Conservation (phyloP, 805 yeast species). For the Cyberlindnera sargentensis region DNA sequence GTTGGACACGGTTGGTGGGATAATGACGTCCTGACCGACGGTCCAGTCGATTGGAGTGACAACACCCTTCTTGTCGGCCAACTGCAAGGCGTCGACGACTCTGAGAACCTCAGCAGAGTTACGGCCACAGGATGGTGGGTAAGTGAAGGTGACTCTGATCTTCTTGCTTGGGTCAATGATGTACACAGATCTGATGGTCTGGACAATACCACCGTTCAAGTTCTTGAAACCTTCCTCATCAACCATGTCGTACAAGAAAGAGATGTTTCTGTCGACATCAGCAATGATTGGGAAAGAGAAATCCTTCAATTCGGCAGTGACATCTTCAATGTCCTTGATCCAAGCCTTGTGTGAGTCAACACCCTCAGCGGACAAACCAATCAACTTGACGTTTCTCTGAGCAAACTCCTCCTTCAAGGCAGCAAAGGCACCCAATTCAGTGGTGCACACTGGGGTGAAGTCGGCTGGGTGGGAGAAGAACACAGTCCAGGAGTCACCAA, state of each 20-base stretch:
- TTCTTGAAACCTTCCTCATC: slow-evolving; percentile 79
- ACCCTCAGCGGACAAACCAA: slow-evolving; percentile 85
- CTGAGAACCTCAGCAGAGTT: slow-evolving; percentile 89
- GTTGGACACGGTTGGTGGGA: slow-evolving; percentile 79
- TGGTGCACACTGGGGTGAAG: slow-evolving; percentile 95
- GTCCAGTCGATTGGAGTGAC: slow-evolving; percentile 93
- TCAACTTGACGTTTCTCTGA: slow-evolving; percentile 77
- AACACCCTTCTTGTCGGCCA: slow-evolving; percentile 74
- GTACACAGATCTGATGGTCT: slow-evolving; percentile 89
- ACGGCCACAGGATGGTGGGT: slow-evolving; percentile 94
- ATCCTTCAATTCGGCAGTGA: slow-evolving; percentile 56
- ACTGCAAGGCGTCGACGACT: slow-evolving; percentile 82
- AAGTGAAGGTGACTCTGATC: slow-evolving; percentile 77
- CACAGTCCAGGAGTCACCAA: slow-evolving; percentile 82
- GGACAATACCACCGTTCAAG: slow-evolving; percentile 63
- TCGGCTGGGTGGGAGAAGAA: slow-evolving; percentile 94
- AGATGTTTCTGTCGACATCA: slow-evolving; percentile 78
- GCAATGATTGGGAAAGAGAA: slow-evolving; percentile 89
- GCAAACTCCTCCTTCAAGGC: slow-evolving; percentile 82
- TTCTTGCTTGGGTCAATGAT: slow-evolving; percentile 87
- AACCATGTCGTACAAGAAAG: slow-evolving; percentile 80
- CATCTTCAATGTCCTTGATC: slow-evolving; percentile 89
- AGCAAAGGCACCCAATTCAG: slow-evolving; percentile 93
- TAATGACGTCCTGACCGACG: slow-evolving; percentile 84
- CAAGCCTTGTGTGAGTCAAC: slow-evolving; percentile 75